These are phyloP conservation scores for Lachnellula occidentalis DNA, from an alignment of 2,329 filamentous ascomycete species.

Conservation along the genomic window DNA sequence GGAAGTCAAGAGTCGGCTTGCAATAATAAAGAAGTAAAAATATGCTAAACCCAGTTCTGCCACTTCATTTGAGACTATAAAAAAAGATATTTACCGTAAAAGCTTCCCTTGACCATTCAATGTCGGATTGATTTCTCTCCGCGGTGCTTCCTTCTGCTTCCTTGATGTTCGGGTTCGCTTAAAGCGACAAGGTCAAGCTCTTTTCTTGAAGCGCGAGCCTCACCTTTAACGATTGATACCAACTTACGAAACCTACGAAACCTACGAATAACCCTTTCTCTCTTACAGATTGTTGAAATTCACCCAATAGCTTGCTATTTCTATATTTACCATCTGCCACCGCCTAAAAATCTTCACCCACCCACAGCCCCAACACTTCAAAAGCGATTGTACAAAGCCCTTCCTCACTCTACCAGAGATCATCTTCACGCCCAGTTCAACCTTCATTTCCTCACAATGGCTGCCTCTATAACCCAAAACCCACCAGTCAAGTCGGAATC, in stretches of 20 bases:
- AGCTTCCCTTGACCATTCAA: too few species aligned
- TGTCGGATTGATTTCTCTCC: background rate
- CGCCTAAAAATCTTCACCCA: background rate
- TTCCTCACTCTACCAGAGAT: background rate
- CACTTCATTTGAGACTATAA: too few species aligned
- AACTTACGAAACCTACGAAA: background rate
- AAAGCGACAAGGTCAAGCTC: background rate
- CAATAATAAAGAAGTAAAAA: too few species aligned
- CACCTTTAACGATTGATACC: background rate
- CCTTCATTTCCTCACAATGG: conserved; percentile 43
- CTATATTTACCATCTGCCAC: background rate
- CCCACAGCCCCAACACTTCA: conserved; percentile 2
- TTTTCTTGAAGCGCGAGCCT: conserved; percentile 3
- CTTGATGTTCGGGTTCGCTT: conserved; percentile 7
- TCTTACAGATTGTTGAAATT: background rate
- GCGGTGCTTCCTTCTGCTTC: conserved; percentile 10
- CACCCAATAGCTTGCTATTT: background rate
- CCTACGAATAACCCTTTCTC: conserved; percentile 1
- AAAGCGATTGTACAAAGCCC: conserved; percentile 8
- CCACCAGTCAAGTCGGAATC: conserved; percentile 55
- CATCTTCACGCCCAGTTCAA: background rate
- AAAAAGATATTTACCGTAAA: too few species aligned
- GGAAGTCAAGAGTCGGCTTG: too few species aligned
- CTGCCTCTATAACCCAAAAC: conserved; percentile 58
- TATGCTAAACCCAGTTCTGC: too few species aligned